These are phyloP conservation scores for Striga hermonthica DNA, from an alignment of 305 asterid genomes.

Conservation along the genomic window DNA sequence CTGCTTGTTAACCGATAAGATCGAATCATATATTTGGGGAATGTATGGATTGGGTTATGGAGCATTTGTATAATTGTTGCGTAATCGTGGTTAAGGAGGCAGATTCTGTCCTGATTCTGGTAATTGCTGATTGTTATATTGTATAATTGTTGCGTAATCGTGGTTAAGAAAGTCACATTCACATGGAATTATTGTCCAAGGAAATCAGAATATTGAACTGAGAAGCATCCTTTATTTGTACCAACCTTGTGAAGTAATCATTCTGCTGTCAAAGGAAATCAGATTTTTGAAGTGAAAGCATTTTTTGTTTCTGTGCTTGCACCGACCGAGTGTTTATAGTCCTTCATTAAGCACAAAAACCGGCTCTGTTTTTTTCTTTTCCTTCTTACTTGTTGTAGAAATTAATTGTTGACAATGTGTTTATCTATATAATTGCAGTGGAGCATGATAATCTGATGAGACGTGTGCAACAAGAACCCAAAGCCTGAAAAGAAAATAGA, in stretches of 20 bases:
- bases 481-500: constrained; percentile 7
- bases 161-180: too few relatives aligned
- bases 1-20: constrained; percentile 3
- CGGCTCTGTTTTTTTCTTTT: too few relatives aligned
- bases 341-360: too few relatives aligned
- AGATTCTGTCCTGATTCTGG: constrained; percentile 24
- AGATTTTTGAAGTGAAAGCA: too few relatives aligned
- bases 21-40: constrained; percentile 23
- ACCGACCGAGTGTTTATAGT: background rate
- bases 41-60: constrained; percentile 7
- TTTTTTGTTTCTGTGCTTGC: background rate
- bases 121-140: constrained; percentile 24
- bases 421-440: constrained; percentile 30
- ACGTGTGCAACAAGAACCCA: constrained; percentile 22
- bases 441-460: constrained; percentile 40
- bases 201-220: constrained; percentile 9
- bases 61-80: background rate
- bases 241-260: constrained; percentile 21
- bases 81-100: constrained; percentile 9
- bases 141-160: too few relatives aligned
- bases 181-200: constrained; percentile 30
- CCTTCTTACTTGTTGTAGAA: too few relatives aligned
- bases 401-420: background rate
- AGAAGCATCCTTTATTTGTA: constrained; percentile 21
- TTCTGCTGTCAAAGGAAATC: background rate